Conservation (phyloP, 345 rosid species). For the Camelina sativa region DNA sequence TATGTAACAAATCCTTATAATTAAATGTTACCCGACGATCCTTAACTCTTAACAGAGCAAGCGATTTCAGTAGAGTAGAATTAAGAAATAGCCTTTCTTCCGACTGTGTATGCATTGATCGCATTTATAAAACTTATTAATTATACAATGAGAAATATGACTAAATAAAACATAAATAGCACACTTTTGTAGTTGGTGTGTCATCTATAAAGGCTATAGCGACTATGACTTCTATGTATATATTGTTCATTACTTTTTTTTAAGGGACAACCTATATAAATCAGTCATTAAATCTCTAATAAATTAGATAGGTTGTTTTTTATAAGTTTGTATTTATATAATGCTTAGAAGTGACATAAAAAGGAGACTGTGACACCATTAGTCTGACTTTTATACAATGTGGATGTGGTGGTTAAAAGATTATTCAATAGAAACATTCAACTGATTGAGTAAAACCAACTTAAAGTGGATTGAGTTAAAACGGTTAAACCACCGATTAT, state of each 20-base stretch:
- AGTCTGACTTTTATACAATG: neutral
- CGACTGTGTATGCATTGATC: neutral
- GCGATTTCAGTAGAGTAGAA: too few relatives aligned
- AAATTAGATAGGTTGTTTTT: constrained; percentile 13
- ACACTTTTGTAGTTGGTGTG: constrained; percentile 9
- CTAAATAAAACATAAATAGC: constrained; percentile 22
- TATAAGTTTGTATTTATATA: constrained; percentile 22
- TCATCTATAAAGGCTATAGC: neutral
- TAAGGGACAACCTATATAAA: neutral
- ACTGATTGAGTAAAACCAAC: neutral
- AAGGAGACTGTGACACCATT: neutral
- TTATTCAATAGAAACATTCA: neutral
- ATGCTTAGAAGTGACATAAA: neutral
- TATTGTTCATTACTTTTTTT: too few relatives aligned
- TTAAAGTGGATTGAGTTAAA: neutral
- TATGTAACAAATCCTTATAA: neutral
- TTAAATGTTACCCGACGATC: neutral
- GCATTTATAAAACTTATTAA: neutral
- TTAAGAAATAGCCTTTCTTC: neutral
- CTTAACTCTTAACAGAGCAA: neutral
- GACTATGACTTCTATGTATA: too few relatives aligned
- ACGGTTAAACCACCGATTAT: neutral
- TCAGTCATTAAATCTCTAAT: constrained; percentile 13
- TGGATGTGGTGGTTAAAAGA: neutral
- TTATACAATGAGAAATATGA: neutral